Evolutionary conservation across 441 rosid genomes (phyloP), one percentile per base, ranked within the genome.

Genomic region (Croton setiger): DNA sequence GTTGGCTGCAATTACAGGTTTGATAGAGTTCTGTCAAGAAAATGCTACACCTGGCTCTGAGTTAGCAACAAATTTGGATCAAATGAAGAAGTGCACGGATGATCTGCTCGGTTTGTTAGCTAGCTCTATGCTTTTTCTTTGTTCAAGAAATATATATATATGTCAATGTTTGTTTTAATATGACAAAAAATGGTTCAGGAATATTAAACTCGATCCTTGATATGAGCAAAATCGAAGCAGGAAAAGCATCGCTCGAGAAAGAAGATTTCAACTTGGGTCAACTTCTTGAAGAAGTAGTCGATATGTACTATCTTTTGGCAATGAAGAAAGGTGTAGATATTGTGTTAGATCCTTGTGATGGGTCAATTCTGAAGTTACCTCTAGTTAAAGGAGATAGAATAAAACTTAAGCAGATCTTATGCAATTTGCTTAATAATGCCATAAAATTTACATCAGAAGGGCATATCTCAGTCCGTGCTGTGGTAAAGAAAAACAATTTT

Each of bases 361-460:
- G 85, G 35, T 81, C 86, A 8, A 61, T 85, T 60, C 69, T 68
- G 10, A 80, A 74, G 53, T 39, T 66, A 33, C 63, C 81, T 31
- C 66, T 70, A 2, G 89, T 82, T 3, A 72, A 65, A 62, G 92
- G 86, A 4, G 88, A 85, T 36, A 57, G 76, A 14, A 73, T 74
- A 35, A 85, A 81, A 67, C 82, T 87, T 7, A 82, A 75, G 48
- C 88, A 85, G 76, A 78, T 85, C 52, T 63, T 87, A 20, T 76
- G 81, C 47, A 87, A 87, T 72, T 76, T 85, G 48, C 37, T 87
- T 21, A 77, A 74, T 73, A 85, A 87, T 72, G 88, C 89, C 18
- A 80, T 82, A 21, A 87, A 87, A 75, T 83, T 78, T 66, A 87
- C 92, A 15, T 67, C 76, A n/a, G 81, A 78, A 1, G 88, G 92